phyloP scores from a whole-genome alignment of 2,329 filamentous ascomycete genomes.

The Mycosphaerella sp. region DNA sequence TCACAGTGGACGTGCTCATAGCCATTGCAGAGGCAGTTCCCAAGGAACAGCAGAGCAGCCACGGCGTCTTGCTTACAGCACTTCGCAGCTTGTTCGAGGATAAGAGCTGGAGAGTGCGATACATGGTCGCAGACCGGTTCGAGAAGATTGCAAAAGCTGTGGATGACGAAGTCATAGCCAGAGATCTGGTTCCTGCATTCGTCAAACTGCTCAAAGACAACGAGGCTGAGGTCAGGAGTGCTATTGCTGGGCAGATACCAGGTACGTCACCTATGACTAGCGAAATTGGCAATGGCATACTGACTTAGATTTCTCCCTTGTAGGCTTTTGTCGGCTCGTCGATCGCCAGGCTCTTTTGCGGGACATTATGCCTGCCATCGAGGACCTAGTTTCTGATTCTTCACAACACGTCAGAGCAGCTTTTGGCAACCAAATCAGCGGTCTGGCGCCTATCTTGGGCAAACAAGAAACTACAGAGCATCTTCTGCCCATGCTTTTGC shows the following conservation, averaged over 20 bases:
- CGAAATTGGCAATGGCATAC: neutral
- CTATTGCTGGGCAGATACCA: slow-evolving; percentile 94
- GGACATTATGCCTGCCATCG: slow-evolving; percentile 93
- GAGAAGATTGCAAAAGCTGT: slow-evolving; percentile 99
- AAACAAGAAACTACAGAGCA: slow-evolving; percentile 99
- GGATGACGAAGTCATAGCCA: slow-evolving; percentile 88
- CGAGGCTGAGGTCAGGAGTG: slow-evolving; percentile 94
- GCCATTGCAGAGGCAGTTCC: slow-evolving; percentile 95
- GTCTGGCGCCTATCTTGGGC: slow-evolving; percentile 90
- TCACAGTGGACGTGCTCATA: slow-evolving; percentile 95
- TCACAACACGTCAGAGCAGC: slow-evolving; percentile 96
- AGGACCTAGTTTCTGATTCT: slow-evolving; percentile 90
- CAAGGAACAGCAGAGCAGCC: slow-evolving; percentile 95
- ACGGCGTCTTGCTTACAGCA: slow-evolving; percentile 85
- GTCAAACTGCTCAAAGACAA: slow-evolving; percentile 97
- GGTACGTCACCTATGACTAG: slow-evolving; percentile 41
- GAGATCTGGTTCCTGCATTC: slow-evolving; percentile 92
- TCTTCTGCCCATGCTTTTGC: slow-evolving; percentile 94
- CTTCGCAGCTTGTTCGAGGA: slow-evolving; percentile 93
- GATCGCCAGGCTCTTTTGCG: slow-evolving; percentile 82
- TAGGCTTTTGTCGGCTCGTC: slow-evolving; percentile 85
- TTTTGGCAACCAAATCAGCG: slow-evolving; percentile 93
- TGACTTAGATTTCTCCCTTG: slow-evolving; percentile 26
- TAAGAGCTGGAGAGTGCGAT: slow-evolving; percentile 98
- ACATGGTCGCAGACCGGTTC: slow-evolving; percentile 98